Percentiles rank a stretch among this genome's conserved stretches.
phyloP scores from a whole-genome alignment of 768 basidiomycete species.

The Stropharia rugosoannulata region DNA sequence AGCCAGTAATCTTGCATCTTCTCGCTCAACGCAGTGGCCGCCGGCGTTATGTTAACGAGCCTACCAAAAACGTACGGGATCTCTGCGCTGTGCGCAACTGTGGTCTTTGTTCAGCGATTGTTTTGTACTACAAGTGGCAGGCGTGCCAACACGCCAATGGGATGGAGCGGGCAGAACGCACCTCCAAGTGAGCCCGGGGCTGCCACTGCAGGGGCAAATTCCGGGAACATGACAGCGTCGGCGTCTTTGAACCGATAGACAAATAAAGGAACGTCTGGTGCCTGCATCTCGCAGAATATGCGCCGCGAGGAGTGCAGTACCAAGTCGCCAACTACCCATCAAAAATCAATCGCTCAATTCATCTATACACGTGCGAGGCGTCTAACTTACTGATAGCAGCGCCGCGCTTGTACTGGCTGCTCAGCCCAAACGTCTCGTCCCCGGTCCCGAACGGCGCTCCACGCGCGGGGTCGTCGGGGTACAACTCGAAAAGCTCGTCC shows the following conservation, averaged over 20 bases:
- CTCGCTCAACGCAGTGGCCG: constrained; percentile 17
- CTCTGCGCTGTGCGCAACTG: constrained; percentile 20
- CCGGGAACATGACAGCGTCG: constrained; percentile 1
- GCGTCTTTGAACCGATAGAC: constrained; percentile 29
- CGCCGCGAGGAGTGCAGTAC: constrained; percentile 23
- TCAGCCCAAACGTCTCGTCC: constrained; percentile 37
- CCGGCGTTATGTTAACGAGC: constrained; percentile 10
- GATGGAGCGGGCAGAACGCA: no score
- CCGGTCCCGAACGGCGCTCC: constrained; percentile 45
- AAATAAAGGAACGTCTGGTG: constrained; percentile 36
- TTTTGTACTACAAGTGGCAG: no score
- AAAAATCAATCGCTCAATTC: neutral
- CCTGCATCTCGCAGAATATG: constrained; percentile 32
- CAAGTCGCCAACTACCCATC: constrained; percentile 25
- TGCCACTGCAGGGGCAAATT: constrained; percentile 14
- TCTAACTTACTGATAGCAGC: constrained; percentile 22
- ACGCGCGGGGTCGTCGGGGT: constrained; percentile 36
- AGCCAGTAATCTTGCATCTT: constrained; percentile 38
- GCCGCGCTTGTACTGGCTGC: constrained; percentile 24
- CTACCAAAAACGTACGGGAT: constrained; percentile 28
- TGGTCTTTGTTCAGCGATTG: no score
- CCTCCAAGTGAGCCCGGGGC: constrained; percentile 10
- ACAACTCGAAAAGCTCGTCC: constrained; percentile 7
- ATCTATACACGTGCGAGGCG: neutral
- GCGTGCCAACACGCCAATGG: no score